A percentile compares a stretch with the other conserved stretches of the same genome.
These are phyloP conservation scores for Biscutella laevigata DNA, from an alignment of 441 rosid genomes.

Conservation along the genomic window DNA sequence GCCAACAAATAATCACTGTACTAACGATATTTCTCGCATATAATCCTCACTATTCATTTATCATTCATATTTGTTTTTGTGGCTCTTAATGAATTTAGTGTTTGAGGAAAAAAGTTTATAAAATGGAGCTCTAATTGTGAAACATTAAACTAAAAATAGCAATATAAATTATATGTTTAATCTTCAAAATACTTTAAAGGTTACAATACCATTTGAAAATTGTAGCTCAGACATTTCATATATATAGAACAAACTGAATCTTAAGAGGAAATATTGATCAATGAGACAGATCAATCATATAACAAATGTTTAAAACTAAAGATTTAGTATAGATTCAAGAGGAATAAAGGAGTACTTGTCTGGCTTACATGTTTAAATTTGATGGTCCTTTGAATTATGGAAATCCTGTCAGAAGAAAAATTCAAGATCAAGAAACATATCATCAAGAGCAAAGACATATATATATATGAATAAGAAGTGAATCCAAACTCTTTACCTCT, in stretches of 20 bases:
- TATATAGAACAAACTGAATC: neutral
- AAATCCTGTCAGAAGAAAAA: slow-evolving; percentile 31
- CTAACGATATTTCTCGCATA: neutral
- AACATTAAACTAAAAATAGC: neutral
- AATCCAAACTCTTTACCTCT: slow-evolving; percentile 26
- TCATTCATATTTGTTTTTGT: neutral
- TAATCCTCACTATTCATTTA: neutral
- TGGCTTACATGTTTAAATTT: slow-evolving; percentile 14
- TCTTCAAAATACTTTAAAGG: neutral
- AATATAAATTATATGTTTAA: neutral
- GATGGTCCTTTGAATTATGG: slow-evolving; percentile 21
- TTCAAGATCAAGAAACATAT: slow-evolving; percentile 5
- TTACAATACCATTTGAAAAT: neutral
- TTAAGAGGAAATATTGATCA: neutral
- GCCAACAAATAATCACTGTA: no score
- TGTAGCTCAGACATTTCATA: neutral
- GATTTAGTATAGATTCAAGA: neutral
- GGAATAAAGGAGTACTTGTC: neutral
- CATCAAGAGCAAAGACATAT: slow-evolving; percentile 4
- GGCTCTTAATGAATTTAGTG: slow-evolving; percentile 5
- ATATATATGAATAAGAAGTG: neutral
- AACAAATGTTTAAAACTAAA: neutral
- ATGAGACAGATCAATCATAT: slow-evolving; percentile 2
- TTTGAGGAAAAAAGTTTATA: neutral
- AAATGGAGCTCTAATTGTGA: neutral